Evolutionary conservation across 1,139 yeast species (phyloP), one percentile per base, ranked within the genome.

Genomic region (Candida tropicalis): DNA sequence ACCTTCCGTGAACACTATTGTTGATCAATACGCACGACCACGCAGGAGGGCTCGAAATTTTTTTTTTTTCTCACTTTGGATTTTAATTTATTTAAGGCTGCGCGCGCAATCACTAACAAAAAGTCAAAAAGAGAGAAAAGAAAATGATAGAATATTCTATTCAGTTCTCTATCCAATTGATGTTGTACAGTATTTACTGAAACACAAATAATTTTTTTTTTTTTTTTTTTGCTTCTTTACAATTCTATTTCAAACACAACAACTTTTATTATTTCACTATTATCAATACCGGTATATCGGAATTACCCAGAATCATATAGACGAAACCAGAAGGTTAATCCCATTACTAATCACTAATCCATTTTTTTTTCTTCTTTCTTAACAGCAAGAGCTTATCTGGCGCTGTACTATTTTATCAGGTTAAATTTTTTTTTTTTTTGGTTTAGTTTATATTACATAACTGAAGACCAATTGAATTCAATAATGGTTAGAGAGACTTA

Each of bases 401-500:
- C 20, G 5, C 33, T 7, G 17, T 17, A n/a, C n/a, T n/a, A n/a
- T n/a, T n/a, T n/a, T n/a, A n/a, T n/a, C n/a, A n/a, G n/a, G n/a
- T n/a, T n/a, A n/a, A n/a, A n/a, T 31, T 31, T 24, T 16, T 11
- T 24, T 34, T 24, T 34, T 24, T 23, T 24, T 15, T 34, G 10
- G 24, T 34, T 13, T 23, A 10, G 17, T 34, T 24, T 31, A 18
- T 31, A 9, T 18, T 31, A 18, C 24, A 31, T 31, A 18, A 18
- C 11, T 2, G 15, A 31, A 31, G 35, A 31, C 35, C 24, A 22
- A 23, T 22, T 34, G 9, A 24, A 7, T 22, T 23, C 10, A 20
- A 40, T 13, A 15, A 51, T 51, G 55, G 55, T 51, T 12, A 47
- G 40, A 37, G 72, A 68, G 43, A 65, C 75, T 3, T 57, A 59